Base-by-base conservation (phyloP, 495 filamentous ascomycete species). In the Xylaria nigripes region DNA sequence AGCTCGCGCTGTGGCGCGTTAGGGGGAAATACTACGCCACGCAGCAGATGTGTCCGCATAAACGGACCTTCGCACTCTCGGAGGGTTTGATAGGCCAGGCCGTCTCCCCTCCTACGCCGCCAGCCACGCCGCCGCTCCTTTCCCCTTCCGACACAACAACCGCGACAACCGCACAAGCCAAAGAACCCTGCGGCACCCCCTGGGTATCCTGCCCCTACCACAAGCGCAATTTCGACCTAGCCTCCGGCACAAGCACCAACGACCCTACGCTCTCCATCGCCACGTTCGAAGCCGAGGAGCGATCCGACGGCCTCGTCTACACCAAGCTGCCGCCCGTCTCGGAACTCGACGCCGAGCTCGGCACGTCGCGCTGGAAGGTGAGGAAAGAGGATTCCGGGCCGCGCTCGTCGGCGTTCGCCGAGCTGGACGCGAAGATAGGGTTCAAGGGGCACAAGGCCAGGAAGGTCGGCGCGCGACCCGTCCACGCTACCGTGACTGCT, bases 41-140 rank as follows among this genome's bases (percentile, higher is more conserved):
- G 15, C 92, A 97, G 76, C 90, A 97, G 67, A 97, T 97, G 92
- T 97, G 92, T 67, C 92, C 92, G 13, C 90, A 96, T 72, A 96
- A 95, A 71, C 87, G 91, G 24, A 83, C 91, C 0, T 96, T 97
- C 68, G 86, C 89, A 25, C 79, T 96, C 30, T 86, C 86, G 0
- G 92, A 96, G 65, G 89, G 89, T 5, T 63, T 97, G 1, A 81
- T 96, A 38, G 92, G 92, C n/a, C 85, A 95, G 40, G 81, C 85
- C 51, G 69, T 66, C 51, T 3, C 48, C 1, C 66, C 27, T 65
- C 69, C 47, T 3, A 60, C 64, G 22, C 44, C 54, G 9, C 59
- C 56, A 50, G 58, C 47, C 61, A 71, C 53, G 67, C 73, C 61
- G 82, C 84, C 56, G 77, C 85, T 58, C 8, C 15, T 32, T 9